Evolutionary conservation across 306 rosid genomes (phyloP), one percentile per base, ranked within the genome.

Genomic region (Crotalaria pallida): DNA sequence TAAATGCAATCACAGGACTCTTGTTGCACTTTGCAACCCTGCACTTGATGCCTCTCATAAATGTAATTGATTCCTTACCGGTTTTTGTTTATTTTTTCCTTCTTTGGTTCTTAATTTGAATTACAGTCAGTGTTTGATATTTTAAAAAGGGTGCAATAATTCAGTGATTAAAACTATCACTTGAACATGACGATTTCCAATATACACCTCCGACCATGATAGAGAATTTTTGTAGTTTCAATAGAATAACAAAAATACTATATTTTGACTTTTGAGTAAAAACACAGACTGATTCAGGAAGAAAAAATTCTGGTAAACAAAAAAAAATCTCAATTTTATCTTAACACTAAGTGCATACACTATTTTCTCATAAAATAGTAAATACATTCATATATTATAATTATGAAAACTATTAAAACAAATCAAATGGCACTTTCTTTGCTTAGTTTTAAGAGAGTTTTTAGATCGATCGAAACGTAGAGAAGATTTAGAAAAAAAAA

Each of bases 1-100:
- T 85, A 79, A 92, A 84, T 80, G 84, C 79, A 84, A 82, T 86
- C 98, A 92, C 96, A 70, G 62, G 87, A 78, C 17, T 80, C 90
- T 45, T 92, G 96, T 80, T 69, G 60, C 57, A 73, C 48, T 67
- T 78, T 17, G 43, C 61, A 76, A 26, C 34, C 38, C 43, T 56
- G 17, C 53, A 27, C 18, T 43, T 65, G 82, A 57, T 19, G 82
- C 53, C 71, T 36, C 12, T 80, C 84, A 81, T 92, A 77, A 89
- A 88, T 88, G 90, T 65, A 64, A 77, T 72, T 73, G 59, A 77
- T 80, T 31, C 73, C 79, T 58, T 85, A 72, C 84, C 90, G 16
- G 40, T 65, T 45, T 3, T n/a, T n/a, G n/a, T n/a, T n/a, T n/a
- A n/a, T n/a, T 65, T 21, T 73, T 70, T 70, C 69, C 77, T 15